Evolutionary conservation across 1,284 basidiomycete species (phyloP).

Genomic region (Pseudozyma thailandica): DNA sequence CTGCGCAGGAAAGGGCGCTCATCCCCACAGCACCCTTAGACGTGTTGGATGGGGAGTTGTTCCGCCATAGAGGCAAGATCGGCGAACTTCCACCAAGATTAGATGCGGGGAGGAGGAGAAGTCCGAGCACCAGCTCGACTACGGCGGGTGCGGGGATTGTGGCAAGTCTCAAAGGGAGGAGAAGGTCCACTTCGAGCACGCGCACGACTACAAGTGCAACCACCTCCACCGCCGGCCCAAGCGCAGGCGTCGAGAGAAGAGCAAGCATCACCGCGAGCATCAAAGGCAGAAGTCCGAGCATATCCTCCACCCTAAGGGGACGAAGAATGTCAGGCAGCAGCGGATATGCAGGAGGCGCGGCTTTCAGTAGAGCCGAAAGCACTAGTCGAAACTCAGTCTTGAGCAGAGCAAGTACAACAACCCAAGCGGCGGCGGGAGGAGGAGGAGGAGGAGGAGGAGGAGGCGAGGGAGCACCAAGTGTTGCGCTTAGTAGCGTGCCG

Average conservation of each 20-base stretch:
- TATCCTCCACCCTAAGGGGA: constrained; percentile 21
- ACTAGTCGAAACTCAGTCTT: constrained; percentile 6
- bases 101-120: constrained; percentile 14
- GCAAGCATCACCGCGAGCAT: constrained; percentile 31
- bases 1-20: constrained; percentile 57
- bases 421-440: neutral
- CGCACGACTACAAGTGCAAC: too few species aligned
- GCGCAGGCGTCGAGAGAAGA: constrained; percentile 8
- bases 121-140: constrained; percentile 9
- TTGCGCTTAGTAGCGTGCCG: neutral
- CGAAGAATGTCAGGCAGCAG: constrained; percentile 12
- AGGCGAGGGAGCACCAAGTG: too few species aligned
- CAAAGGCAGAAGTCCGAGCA: constrained; percentile 26
- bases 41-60: constrained; percentile 46
- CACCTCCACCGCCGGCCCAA: neutral
- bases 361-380: constrained; percentile 16
- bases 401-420: neutral
- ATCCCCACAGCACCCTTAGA: constrained; percentile 54
- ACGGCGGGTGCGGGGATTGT: constrained; percentile 23
- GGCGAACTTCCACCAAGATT: constrained; percentile 54
- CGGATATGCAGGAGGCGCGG: constrained; percentile 16
- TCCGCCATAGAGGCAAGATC: constrained; percentile 59
- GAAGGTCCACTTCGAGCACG: constrained; percentile 29
- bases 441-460: neutral
- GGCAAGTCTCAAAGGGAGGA: constrained; percentile 29